These are phyloP conservation scores for Metschnikowia aberdeeniae DNA, from an alignment of 805 yeast species.

Conservation along the genomic window DNA sequence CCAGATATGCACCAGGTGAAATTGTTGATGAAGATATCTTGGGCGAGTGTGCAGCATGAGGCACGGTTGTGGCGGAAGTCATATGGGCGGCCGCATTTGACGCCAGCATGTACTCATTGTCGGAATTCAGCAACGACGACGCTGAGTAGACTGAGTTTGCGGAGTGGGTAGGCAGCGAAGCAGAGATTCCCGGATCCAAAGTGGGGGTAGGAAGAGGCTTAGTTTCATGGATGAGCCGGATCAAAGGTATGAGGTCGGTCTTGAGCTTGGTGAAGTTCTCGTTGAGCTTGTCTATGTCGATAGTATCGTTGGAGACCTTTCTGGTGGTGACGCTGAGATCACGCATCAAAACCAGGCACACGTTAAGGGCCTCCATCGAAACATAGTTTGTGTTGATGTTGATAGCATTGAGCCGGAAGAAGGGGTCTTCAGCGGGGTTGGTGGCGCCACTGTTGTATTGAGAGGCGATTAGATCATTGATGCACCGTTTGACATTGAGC, in stretches of 20 bases:
- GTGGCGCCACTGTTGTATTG: slow-evolving; percentile 20
- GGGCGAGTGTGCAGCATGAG: slow-evolving; percentile 1
- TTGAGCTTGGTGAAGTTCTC: slow-evolving; percentile 56
- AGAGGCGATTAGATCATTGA: slow-evolving; percentile 48
- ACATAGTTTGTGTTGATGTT: slow-evolving; percentile 36
- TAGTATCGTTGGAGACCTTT: slow-evolving; percentile 15
- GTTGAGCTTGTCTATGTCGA: slow-evolving; percentile 39
- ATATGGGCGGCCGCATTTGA: slow-evolving; percentile 3
- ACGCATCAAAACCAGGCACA: slow-evolving; percentile 33
- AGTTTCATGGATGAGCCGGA: slow-evolving; percentile 58
- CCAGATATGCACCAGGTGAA: neutral
- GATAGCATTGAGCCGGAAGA: slow-evolving; percentile 26
- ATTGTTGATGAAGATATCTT: neutral
- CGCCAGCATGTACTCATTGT: slow-evolving; percentile 8
- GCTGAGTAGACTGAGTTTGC: slow-evolving; percentile 9
- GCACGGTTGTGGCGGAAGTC: neutral
- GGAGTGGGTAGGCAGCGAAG: slow-evolving; percentile 29
- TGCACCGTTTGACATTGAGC: slow-evolving; percentile 53
- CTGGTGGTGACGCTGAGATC: slow-evolving; percentile 26
- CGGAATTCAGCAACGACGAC: slow-evolving; percentile 14
- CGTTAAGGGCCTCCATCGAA: slow-evolving; percentile 32
- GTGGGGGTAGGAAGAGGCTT: slow-evolving; percentile 68
- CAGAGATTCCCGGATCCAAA: slow-evolving; percentile 35
- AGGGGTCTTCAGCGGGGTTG: slow-evolving; percentile 18
- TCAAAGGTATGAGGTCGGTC: slow-evolving; percentile 62